Base-by-base conservation (phyloP, 139 green algal genomes). In the Klebsormidium nitens region DNA sequence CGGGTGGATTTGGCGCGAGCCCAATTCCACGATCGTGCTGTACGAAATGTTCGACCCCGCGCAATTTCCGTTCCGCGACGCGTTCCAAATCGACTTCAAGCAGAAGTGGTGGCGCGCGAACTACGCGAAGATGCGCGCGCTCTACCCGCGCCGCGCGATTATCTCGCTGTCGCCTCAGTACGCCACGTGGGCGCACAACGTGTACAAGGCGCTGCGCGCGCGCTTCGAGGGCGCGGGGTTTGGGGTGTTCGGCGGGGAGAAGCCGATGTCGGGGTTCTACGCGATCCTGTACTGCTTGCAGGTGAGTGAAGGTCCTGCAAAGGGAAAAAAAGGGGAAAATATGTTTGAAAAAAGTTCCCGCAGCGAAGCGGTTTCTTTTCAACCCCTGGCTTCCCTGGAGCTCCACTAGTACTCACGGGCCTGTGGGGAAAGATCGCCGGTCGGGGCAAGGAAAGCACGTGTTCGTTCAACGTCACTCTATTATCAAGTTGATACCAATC, bases 231-330 rank as follows among this genome's bases (percentile, higher is more conserved):
- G 49, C 19, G 17, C n/a, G 28, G 23, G 35, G 3, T 26, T 78
- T 1, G 71, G 71, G 6, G 19, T 39, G 2, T 78, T 69, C 57
- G 38, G 58, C 2, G 71, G 71, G 11, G 71, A 78, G 62, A 78
- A 78, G 71, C 71, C 71, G 28, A 78, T 78, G 71, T 64, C 37
- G 38, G 71, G 71, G 5, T 74, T 73, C 50, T 78, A 78, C 62
- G 61, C 71, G 8, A 49, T 72, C 6, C 40, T 78, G 36, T 73
- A 67, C n/a, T 42, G 23, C 26, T 49, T 78, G 52, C 52, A 61
- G 52, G 52, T 61, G 28, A 14, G 14, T 3, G 28, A n/a, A n/a
- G n/a, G n/a, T n/a, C n/a, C n/a, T n/a, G n/a, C n/a, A n/a, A n/a
- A 64, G 56, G 56, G 39, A 37, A 11, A 50, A n/a, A n/a, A n/a